A percentile compares a stretch with the other conserved stretches of the same genome.
phyloP scores from a whole-genome alignment of 768 basidiomycete genomes.

The Lentinula edodes region DNA sequence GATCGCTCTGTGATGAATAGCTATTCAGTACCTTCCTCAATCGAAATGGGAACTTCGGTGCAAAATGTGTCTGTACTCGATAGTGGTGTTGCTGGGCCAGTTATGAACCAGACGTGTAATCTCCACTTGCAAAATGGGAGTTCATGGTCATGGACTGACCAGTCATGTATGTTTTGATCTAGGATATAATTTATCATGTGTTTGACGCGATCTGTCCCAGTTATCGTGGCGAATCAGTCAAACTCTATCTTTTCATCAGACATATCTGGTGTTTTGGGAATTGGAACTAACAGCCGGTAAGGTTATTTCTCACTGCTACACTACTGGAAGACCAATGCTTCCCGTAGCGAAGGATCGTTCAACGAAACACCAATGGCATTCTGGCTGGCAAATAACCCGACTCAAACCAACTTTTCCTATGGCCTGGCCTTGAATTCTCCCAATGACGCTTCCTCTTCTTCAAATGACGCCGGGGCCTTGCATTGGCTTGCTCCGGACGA shows the following conservation, averaged over 20 bases:
- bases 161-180: background rate
- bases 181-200: background rate
- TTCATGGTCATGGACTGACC: constrained; percentile 4
- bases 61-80: background rate
- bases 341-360: background rate
- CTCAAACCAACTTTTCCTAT: background rate
- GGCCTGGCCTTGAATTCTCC: constrained; percentile 1
- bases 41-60: background rate
- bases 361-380: constrained; percentile 2
- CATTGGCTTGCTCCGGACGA: constrained; percentile 3
- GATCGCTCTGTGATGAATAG: background rate
- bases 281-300: constrained; percentile 2
- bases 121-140: background rate
- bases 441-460: background rate
- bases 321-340: background rate
- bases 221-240: constrained; percentile 2
- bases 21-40: background rate
- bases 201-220: background rate
- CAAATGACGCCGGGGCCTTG: background rate
- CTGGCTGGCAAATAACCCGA: background rate
- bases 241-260: background rate
- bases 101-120: background rate
- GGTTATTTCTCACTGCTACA: background rate
- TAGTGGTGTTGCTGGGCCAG: background rate
- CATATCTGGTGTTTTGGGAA: background rate